These are phyloP conservation scores for Corynascus novoguineensis DNA, from an alignment of 495 filamentous ascomycete genomes.

Conservation along the genomic window DNA sequence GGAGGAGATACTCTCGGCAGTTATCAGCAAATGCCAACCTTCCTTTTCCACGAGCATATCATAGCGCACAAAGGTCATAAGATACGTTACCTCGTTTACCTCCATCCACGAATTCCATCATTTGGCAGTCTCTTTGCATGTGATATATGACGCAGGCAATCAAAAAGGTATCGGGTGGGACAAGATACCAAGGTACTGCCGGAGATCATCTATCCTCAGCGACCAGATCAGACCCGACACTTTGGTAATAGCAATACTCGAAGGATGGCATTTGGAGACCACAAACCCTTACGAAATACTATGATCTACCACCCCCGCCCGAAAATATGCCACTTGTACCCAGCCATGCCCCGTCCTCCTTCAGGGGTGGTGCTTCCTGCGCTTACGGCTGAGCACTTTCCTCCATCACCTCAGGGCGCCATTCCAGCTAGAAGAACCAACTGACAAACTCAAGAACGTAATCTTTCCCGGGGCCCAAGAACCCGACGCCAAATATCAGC, in stretches of 20 bases:
- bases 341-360: background rate
- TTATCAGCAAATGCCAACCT: background rate
- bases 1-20: background rate
- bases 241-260: no score
- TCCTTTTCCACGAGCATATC: background rate
- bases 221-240: no score
- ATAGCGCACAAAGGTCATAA: background rate
- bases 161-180: no score
- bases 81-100: background rate
- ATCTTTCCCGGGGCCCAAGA: background rate
- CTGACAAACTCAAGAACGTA: background rate
- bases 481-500: background rate
- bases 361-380: background rate
- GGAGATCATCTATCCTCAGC: no score
- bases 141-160: background rate
- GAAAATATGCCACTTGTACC: background rate
- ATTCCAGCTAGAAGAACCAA: background rate
- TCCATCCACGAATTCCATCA: background rate
- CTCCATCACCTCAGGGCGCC: background rate
- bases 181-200: no score
- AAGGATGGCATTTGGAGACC: background rate
- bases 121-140: background rate
- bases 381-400: background rate
- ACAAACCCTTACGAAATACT: no score
- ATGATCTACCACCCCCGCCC: background rate